Conservation (phyloP, 1,284 basidiomycete genomes). For the Rhodotorula sp. region DNA sequence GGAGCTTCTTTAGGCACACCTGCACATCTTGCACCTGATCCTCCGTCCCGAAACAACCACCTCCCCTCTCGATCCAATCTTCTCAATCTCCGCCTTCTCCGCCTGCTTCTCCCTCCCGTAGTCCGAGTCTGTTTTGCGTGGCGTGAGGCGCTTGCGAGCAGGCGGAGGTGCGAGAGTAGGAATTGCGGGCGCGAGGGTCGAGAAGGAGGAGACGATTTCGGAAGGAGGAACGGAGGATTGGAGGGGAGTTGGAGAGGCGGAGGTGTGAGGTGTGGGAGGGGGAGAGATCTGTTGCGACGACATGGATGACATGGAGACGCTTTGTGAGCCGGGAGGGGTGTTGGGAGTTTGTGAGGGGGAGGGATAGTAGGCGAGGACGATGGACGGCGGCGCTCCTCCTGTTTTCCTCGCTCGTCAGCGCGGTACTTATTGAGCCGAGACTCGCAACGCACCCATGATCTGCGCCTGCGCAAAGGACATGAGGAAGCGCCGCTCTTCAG, state of each 20-base stretch:
- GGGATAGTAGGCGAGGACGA: constrained; percentile 49
- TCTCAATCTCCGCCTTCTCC: constrained; percentile 27
- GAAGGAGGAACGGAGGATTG: neutral
- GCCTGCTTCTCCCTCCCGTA: constrained; percentile 15
- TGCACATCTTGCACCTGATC: constrained; percentile 88
- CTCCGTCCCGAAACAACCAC: constrained; percentile 45
- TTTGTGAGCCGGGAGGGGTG: constrained; percentile 23
- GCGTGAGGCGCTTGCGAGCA: constrained; percentile 35
- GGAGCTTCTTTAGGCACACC: constrained; percentile 53
- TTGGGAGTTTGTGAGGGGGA: constrained; percentile 44
- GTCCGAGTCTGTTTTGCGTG: constrained; percentile 23
- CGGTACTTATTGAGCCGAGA: neutral
- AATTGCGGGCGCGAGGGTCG: neutral
- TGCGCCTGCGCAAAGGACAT: constrained; percentile 47
- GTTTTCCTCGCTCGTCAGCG: constrained; percentile 1
- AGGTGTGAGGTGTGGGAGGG: constrained; percentile 7
- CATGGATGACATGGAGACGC: constrained; percentile 38
- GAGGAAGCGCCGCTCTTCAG: constrained; percentile 48
- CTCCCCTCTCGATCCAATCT: constrained; percentile 34
- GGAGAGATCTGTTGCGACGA: constrained; percentile 21
- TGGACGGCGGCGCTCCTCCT: constrained; percentile 44
- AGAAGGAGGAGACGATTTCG: neutral
- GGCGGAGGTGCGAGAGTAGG: constrained; percentile 11
- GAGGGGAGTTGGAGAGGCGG: neutral
- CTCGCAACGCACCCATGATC: constrained; percentile 36